A percentile compares a stretch with the other conserved stretches of the same genome.
Conservation (phyloP, 441 rosid genomes). For the Corymbia citriodora region DNA sequence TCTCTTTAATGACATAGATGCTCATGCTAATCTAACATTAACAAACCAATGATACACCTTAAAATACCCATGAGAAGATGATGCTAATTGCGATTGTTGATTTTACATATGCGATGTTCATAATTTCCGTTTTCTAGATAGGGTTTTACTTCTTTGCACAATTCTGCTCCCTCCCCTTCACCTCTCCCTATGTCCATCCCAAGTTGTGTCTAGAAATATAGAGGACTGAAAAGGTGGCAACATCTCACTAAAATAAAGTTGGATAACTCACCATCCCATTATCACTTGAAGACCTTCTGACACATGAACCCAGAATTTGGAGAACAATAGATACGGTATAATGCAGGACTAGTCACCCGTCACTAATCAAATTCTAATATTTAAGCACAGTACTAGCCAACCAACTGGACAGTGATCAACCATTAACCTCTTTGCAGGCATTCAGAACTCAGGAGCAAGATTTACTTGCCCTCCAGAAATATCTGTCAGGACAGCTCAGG, state of each 20-base stretch:
- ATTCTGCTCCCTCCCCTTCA: neutral
- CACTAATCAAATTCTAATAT: neutral
- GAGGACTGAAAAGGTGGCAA: neutral
- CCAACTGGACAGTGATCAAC: neutral
- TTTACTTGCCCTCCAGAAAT: neutral
- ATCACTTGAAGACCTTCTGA: neutral
- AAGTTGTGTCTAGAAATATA: neutral
- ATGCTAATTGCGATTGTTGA: neutral
- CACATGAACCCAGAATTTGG: neutral
- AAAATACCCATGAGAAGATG: neutral
- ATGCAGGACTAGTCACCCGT: neutral
- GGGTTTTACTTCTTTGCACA: neutral
- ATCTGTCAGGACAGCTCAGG: neutral
- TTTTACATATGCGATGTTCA: neutral
- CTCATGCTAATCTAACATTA: neutral
- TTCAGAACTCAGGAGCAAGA: neutral
- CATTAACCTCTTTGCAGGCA: neutral
- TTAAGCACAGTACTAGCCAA: neutral
- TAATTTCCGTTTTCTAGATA: neutral
- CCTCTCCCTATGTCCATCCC: neutral
- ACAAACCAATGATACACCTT: neutral
- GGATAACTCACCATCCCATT: neutral
- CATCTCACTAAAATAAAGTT: neutral
- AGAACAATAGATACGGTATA: neutral
- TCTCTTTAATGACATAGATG: neutral